Evolutionary conservation across 306 rosid genomes (phyloP), one percentile per base, ranked within the genome.

Genomic region (Crataegus laevigata): DNA sequence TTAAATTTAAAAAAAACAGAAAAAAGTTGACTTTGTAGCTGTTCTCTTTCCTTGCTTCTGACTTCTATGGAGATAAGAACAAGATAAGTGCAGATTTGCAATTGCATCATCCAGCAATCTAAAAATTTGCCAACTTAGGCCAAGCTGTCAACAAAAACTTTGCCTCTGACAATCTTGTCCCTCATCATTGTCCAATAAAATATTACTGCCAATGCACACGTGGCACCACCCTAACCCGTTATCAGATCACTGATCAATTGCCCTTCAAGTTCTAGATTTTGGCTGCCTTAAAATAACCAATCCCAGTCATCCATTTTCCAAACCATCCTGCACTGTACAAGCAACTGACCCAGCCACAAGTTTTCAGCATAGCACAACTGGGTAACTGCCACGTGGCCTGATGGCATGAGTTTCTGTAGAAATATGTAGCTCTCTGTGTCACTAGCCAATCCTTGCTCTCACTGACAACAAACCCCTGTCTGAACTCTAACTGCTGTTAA

Each of bases 321-420:
- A 15, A 51, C 54, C 72, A 11, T 47, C 19, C 24, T 13, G 26
- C n/a, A 14, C 5, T 18, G 21, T 15, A 11, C 66, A 60, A 14
- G 18, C 6, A 24, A 13, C 19, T 34, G 51, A 11, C 66, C 57
- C 32, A 68, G 55, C 54, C 58, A 43, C 69, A 65, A 61, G 65
- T 60, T 24, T 36, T 40, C 58, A 54, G 11, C 67, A 6, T 64
- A 21, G 18, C 77, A 15, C 84, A 50, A 25, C n/a, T 80, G 10
- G 24, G 28, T 19, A 25, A 1, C 63, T 45, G 86, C 81, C 91
- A 88, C 87, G 76, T 85, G 78, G 66, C 28, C 4, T 17, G 22
- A 4, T 73, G 13, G 21, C 59, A 73, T 34, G 34, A 29, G 77
- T 47, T 6, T 24, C 77, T 73, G 69, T 61, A 61, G 32, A 43